Evolutionary conservation across 768 basidiomycete species (phyloP), one percentile per base, ranked within the genome.

Genomic region (Thelephora ganbajun): DNA sequence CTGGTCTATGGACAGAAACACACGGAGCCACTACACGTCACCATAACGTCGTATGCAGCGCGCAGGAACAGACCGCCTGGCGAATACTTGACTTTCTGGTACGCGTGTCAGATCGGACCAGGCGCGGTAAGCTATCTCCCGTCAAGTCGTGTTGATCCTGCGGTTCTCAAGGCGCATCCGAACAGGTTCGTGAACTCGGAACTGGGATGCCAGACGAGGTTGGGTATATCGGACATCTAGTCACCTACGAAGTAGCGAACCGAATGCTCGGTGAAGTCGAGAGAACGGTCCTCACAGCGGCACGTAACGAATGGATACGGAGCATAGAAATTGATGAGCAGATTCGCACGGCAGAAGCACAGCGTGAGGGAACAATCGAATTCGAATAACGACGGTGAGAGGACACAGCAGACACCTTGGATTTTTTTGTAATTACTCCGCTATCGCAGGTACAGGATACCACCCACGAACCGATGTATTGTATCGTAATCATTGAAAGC

Each of bases 161-260:
- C 9, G 26, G 26, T 14, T 51, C 16, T 5, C 4, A 33, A 33
- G 33, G 12, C n/a, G 3, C 45, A 26, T 22, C 13, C 35, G 11
- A 22, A 11, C 34, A 79, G 76, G 65, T 69, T 5, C 65, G 62
- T 13, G 66, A 76, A 19, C 53, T 58, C 26, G 67, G 69, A 12
- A 80, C 79, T 9, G 72, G 74, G 6, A 80, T 79, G 77, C 59
- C 70, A 0, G 68, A 80, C 54, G 80, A 81, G 55, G 59, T 68
- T 51, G 56, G 66, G 42, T 82, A 70, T 56, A 50, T 59, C 34
- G 65, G 70, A 12, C 59, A 69, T 49, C 56, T 80, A 12, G 39
- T 77, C 2, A 46, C 60, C 0, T 57, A 63, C 16, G 65, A 74
- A 0, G 67, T 73, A 14, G 79, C 76, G 2, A 13, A 66, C 34